phyloP scores from a whole-genome alignment of 2,329 filamentous ascomycete genomes.

The Corinectria fuckeliana region DNA sequence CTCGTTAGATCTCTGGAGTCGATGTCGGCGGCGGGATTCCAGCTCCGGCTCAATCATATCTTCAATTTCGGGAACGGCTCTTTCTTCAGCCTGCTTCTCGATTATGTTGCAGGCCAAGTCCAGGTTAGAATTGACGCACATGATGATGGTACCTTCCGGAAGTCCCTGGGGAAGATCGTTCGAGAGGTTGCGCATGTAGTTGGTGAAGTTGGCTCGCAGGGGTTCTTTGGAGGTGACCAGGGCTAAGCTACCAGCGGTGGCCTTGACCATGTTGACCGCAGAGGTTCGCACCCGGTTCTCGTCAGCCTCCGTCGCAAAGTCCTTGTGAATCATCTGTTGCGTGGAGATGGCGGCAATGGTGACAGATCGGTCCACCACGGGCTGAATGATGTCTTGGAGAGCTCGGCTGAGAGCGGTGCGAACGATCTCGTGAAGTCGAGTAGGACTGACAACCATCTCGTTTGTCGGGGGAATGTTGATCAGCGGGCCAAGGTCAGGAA shows the following conservation, averaged over 20 bases:
- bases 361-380: slow-evolving; percentile 95
- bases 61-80: slow-evolving; percentile 92
- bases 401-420: slow-evolving; percentile 86
- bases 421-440: slow-evolving; percentile 77
- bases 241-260: slow-evolving; percentile 90
- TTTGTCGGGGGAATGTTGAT: slow-evolving; percentile 83
- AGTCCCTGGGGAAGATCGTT: slow-evolving; percentile 78
- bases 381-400: slow-evolving; percentile 94
- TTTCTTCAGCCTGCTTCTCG: slow-evolving; percentile 93
- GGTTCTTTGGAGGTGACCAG: slow-evolving; percentile 99
- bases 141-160: slow-evolving; percentile 92
- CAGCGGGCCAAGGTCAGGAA: slow-evolving; percentile 83
- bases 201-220: slow-evolving; percentile 93
- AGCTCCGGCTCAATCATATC: slow-evolving; percentile 86
- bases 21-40: slow-evolving; percentile 78
- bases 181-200: slow-evolving; percentile 83
- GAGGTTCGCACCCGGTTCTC: slow-evolving; percentile 85
- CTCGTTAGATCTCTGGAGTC: slow-evolving; percentile 77
- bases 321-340: slow-evolving; percentile 92
- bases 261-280: slow-evolving; percentile 93
- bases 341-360: slow-evolving; percentile 98
- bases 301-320: slow-evolving; percentile 92
- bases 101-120: slow-evolving; percentile 93
- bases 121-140: slow-evolving; percentile 98
- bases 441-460: slow-evolving; percentile 76